A percentile compares a stretch with the other conserved stretches of the same genome.
phyloP scores from a whole-genome alignment of 495 filamentous ascomycete genomes.

The Penicillium silybi region DNA sequence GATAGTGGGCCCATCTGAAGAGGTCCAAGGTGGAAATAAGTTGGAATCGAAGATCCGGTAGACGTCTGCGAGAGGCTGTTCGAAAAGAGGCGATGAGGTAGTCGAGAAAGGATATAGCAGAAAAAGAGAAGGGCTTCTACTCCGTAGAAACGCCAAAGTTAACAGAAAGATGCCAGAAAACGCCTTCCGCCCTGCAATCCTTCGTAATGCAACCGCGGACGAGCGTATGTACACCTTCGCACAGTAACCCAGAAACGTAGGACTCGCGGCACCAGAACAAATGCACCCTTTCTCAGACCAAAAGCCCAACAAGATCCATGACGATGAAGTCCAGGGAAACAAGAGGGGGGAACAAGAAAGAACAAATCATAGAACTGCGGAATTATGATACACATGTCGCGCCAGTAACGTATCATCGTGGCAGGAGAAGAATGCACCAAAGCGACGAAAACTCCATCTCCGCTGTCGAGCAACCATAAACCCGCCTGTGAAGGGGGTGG shows the following conservation, averaged over 20 bases:
- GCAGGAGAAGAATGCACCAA: slow-evolving; percentile 13
- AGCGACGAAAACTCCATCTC: background rate
- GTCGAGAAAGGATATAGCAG: background rate
- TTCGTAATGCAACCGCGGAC: slow-evolving; percentile 9
- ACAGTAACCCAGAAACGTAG: slow-evolving; percentile 6
- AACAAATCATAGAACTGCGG: slow-evolving; percentile 4
- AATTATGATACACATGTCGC: slow-evolving; percentile 35
- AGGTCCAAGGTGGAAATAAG: background rate
- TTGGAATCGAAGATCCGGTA: background rate
- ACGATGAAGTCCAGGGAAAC: slow-evolving; percentile 6
- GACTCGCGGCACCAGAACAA: slow-evolving; percentile 14
- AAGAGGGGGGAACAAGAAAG: background rate
- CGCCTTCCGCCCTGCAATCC: slow-evolving; percentile 18
- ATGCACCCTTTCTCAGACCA: slow-evolving; percentile 19
- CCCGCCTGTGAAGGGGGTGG: background rate
- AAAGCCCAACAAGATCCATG: slow-evolving; percentile 9
- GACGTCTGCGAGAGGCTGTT: background rate
- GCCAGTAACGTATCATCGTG: slow-evolving; percentile 24
- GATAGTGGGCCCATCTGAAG: background rate
- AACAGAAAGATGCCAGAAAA: slow-evolving; percentile 15
- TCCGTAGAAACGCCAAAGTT: slow-evolving; percentile 18
- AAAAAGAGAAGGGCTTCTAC: slow-evolving; percentile 3
- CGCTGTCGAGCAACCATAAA: background rate
- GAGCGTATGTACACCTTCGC: slow-evolving; percentile 19
- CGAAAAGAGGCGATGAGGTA: background rate